Evolutionary conservation across 2,329 filamentous ascomycete species (phyloP), one percentile per base, ranked within the genome.

Genomic region (Fusarium armeniacum): DNA sequence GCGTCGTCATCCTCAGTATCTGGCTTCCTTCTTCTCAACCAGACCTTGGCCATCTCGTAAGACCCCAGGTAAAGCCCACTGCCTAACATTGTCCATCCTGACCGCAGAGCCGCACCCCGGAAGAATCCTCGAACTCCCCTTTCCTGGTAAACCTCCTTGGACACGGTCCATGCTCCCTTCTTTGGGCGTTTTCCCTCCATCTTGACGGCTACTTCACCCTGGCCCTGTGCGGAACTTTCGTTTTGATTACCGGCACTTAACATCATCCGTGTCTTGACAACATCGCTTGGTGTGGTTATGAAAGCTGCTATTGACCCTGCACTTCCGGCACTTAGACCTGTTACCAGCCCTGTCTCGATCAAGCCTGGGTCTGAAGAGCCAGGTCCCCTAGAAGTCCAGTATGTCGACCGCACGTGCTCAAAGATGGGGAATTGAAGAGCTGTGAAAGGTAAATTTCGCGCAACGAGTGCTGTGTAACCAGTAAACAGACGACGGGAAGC

Each of bases 241-340:
- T 10, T 47, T 26, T 47, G 63, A 26, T 50, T 72, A 30, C 82
- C 83, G 2, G 89, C 89, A 32, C 86, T 84, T 28, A 97, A 83
- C 94, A 97, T 97, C 80, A 97, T 91, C 51, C 93, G 83, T 69
- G 94, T 97, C 83, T 97, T 97, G 26, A 97, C 87, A 12, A 97
- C 93, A 78, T 97, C 94, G 58, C 94, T 89, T 0, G 94, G 94
- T 52, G 94, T 97, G 2, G 94, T 97, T n/a, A 96, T 78, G 12
- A 92, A 86, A 1, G 94, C 92, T 0, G 93, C 90, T 11, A 95
- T 78, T 8, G 89, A 88, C 0, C 94, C 94, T 0, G 93, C 92
- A 18, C 86, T 78, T 3, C 90, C 93, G 0, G 93, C 94, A 75
- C 91, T 92, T 5, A 86, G 60, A 0, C 91, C 93, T 1, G 93